Evolutionary conservation across 2,329 filamentous ascomycete genomes (phyloP), one percentile per base, ranked within the genome.

Genomic region (Lachnellula occidentalis): DNA sequence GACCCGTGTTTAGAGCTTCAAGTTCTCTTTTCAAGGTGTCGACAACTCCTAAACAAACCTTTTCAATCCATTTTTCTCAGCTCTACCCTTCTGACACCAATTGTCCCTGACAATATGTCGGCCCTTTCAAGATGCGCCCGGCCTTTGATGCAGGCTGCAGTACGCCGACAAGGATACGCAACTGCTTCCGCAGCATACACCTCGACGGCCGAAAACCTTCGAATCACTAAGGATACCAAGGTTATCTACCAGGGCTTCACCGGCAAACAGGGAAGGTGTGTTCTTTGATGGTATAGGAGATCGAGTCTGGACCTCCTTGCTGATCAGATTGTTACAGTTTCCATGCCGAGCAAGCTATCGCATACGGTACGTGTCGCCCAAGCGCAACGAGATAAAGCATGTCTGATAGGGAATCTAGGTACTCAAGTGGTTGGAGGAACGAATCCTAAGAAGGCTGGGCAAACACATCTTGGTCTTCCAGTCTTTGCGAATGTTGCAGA

Each of bases 391-490:
- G 48, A 57, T 36, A 55, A 48, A 55, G 58, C 63, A 71, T 36
- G 53, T 64, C 64, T 68, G 59, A 68, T 64, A 60, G 53, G 49
- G 36, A 17, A 36, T 50, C 60, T 68, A 95, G 90, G 92, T 73
- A 99, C 94, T 68, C 92, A 96, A 73, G 90, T 99, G 64, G 91
- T 99, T 64, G 94, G 94, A 74, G 94, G 94, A 71, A 97, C 92
- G 70, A 97, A 97, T 80, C 94, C 94, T 72, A 97, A 96, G 83
- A 99, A 99, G 81, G 94, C 94, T 64, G 94, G 94, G 70, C 77
- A 83, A 68, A 86, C 84, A 71, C 94, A 99, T 76, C 85, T 99
- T 60, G 90, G 85, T 71, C 87, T 88, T 66, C 94, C 94, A 57
- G 94, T 99, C 69, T 99, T 97, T 76, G 88, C 84, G 68, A 92